phyloP scores from a whole-genome alignment of 2,329 filamentous ascomycete species.

The Aspergillus costaricaensis region DNA sequence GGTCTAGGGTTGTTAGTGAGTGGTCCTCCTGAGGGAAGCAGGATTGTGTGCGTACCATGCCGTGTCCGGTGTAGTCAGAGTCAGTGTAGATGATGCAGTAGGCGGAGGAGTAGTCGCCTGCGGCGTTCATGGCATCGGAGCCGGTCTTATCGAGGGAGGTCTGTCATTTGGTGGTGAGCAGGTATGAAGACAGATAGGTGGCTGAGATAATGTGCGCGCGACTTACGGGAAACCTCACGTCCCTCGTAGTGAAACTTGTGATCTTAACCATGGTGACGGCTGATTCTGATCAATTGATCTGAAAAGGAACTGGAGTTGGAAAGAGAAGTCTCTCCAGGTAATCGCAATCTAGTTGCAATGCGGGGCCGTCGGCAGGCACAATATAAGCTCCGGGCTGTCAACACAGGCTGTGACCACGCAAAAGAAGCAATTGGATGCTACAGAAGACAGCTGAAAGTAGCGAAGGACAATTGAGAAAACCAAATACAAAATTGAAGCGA shows the following conservation, averaged over 20 bases:
- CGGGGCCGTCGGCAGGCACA: background rate
- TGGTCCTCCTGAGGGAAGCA: too few relatives aligned
- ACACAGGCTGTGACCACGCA: background rate
- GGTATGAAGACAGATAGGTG: background rate
- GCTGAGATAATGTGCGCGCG: background rate
- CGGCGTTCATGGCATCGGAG: conserved; percentile 94
- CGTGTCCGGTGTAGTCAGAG: conserved; percentile 50
- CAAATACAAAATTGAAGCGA: background rate
- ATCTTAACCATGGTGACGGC: conserved; percentile 61
- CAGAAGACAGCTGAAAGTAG: background rate
- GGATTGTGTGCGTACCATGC: conserved; percentile 38
- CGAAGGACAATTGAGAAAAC: background rate
- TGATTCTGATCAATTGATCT: background rate
- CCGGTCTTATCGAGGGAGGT: conserved; percentile 97
- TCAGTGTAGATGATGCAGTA: conserved; percentile 90
- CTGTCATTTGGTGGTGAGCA: conserved; percentile 30
- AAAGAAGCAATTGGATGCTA: background rate
- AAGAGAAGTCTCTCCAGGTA: background rate
- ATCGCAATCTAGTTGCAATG: conserved; percentile 6
- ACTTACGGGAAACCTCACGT: conserved; percentile 70
- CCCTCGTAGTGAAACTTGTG: conserved; percentile 69
- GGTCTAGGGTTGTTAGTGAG: conserved; percentile 30
- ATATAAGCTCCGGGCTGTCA: background rate
- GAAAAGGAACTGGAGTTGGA: background rate
- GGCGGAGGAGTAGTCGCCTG: conserved; percentile 89